Conservation (phyloP, 164 flowering plant species). For the Kingdonia uniflora region DNA sequence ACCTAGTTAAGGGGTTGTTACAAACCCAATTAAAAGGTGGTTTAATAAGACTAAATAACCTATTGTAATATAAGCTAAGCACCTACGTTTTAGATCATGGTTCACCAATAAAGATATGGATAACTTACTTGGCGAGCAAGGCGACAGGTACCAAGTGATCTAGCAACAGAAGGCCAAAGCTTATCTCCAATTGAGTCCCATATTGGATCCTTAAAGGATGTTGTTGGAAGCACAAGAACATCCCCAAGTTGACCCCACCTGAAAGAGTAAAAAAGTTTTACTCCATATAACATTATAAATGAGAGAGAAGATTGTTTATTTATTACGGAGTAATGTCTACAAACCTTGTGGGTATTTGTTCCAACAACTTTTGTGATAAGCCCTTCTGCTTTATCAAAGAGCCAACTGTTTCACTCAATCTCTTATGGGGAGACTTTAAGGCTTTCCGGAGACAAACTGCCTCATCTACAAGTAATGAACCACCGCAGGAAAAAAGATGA, state of each 20-base stretch:
- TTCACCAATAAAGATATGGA: not conserved
- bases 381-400: slow-evolving; percentile 43
- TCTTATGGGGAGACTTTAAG: slow-evolving; percentile 48
- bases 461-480: slow-evolving; percentile 34
- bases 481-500: slow-evolving; percentile 45
- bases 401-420: slow-evolving; percentile 54
- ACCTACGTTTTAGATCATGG: no score
- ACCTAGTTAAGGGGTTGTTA: no score
- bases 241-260: slow-evolving; percentile 96
- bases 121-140: slow-evolving; percentile 82
- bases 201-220: slow-evolving; percentile 60
- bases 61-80: no score
- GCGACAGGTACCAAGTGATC: slow-evolving; percentile 56
- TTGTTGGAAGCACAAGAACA: slow-evolving; percentile 71
- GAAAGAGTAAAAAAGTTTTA: slow-evolving; percentile 8
- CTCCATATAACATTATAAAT: not conserved
- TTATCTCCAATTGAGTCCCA: slow-evolving; percentile 66
- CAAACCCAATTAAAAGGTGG: no score
- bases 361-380: slow-evolving; percentile 42
- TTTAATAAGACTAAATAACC: no score
- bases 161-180: slow-evolving; percentile 72
- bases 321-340: slow-evolving; percentile 1
- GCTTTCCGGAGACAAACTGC: slow-evolving; percentile 33
- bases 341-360: slow-evolving; percentile 79
- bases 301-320: not conserved